Conservation (phyloP, 2,329 filamentous ascomycete species). For the Phialemonium atrogriseum region DNA sequence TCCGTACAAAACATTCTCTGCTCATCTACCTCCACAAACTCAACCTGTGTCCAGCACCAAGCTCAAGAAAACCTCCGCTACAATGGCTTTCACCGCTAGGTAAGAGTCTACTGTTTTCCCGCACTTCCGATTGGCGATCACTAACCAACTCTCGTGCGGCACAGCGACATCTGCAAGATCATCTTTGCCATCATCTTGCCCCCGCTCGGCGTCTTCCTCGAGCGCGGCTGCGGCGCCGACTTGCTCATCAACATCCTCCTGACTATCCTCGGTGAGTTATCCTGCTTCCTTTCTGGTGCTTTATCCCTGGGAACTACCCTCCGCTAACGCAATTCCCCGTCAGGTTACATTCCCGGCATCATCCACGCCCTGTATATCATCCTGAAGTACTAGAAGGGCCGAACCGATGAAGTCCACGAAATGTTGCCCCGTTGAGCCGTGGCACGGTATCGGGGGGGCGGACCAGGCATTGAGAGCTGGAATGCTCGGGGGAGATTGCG, state of each 20-base stretch:
- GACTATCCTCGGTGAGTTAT: constrained; percentile 56
- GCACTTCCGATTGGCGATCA: background rate
- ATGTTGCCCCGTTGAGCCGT: too few relatives aligned
- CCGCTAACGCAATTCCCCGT: too few relatives aligned
- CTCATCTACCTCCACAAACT: constrained; percentile 1
- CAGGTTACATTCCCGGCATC: constrained; percentile 66
- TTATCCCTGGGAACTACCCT: too few relatives aligned
- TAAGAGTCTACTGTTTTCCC: constrained; percentile 23
- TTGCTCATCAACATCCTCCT: constrained; percentile 88
- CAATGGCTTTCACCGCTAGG: constrained; percentile 53
- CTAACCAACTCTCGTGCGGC: constrained; percentile 1
- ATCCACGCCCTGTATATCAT: constrained; percentile 94
- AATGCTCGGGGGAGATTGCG: too few relatives aligned
- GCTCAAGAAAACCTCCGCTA: constrained; percentile 17
- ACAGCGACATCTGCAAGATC: constrained; percentile 54
- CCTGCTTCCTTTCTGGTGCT: too few relatives aligned
- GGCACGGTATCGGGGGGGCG: too few relatives aligned
- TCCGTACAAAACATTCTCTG: background rate
- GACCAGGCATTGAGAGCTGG: too few relatives aligned
- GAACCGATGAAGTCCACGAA: too few relatives aligned
- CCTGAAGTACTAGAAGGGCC: constrained; percentile 73
- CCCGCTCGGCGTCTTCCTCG: constrained; percentile 87
- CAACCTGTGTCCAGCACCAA: background rate
- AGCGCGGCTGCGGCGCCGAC: constrained; percentile 81
- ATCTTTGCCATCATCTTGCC: constrained; percentile 85